Evolutionary conservation across 2,329 filamentous ascomycete species (phyloP).

Genomic region (Diaporthe helianthi): DNA sequence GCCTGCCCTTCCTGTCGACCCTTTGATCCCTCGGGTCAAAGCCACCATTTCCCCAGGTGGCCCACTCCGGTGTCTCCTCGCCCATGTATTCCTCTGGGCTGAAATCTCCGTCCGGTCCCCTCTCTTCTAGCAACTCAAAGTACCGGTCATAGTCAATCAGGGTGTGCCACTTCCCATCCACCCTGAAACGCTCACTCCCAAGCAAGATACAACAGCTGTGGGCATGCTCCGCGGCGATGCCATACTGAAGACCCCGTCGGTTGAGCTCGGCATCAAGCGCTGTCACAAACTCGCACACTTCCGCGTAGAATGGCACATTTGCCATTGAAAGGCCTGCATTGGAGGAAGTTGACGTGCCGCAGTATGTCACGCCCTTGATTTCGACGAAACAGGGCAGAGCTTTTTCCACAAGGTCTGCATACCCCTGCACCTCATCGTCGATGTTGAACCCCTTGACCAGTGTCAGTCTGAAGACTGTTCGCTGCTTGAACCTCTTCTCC

Average conservation of each 20-base stretch:
- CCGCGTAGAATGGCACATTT: slow-evolving; percentile 95
- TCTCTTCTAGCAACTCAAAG: slow-evolving; percentile 81
- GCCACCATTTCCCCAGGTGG: slow-evolving; percentile 90
- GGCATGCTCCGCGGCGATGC: slow-evolving; percentile 92
- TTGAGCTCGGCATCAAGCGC: slow-evolving; percentile 74
- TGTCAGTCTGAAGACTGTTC: slow-evolving; percentile 93
- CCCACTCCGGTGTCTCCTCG: slow-evolving; percentile 87
- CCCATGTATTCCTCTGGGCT: slow-evolving; percentile 91
- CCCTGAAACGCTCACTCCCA: slow-evolving; percentile 80
- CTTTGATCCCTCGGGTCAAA: slow-evolving; percentile 91
- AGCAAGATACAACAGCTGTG: slow-evolving; percentile 93
- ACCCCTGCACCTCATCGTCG: slow-evolving; percentile 89
- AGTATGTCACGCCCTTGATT: slow-evolving; percentile 96
- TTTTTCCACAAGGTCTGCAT: slow-evolving; percentile 85
- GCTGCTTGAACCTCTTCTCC: slow-evolving; percentile 81
- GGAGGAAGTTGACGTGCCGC: slow-evolving; percentile 85
- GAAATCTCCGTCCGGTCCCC: slow-evolving; percentile 72
- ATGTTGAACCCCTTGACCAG: slow-evolving; percentile 98
- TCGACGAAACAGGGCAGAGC: slow-evolving; percentile 92
- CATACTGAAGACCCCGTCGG: slow-evolving; percentile 78
- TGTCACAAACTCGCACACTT: slow-evolving; percentile 82
- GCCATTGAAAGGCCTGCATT: slow-evolving; percentile 93
- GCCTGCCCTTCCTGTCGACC: slow-evolving; percentile 84
- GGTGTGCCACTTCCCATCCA: slow-evolving; percentile 85
- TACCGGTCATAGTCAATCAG: slow-evolving; percentile 89